Evolutionary conservation across 2,329 filamentous ascomycete species (phyloP).

Genomic region (Dactylellina haptotyla): DNA sequence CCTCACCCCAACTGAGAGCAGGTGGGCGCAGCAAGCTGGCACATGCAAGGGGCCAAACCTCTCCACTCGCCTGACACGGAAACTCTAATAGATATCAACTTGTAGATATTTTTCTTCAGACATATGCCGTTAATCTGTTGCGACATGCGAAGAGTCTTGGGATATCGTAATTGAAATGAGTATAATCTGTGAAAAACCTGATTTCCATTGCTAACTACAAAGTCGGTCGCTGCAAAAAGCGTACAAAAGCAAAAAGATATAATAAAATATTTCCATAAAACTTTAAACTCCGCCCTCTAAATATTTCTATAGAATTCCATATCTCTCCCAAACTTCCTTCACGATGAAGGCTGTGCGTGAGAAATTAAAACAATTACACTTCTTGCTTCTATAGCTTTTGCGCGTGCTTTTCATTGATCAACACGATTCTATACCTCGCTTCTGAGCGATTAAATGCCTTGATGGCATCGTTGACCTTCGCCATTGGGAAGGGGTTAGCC

Average conservation of each 20-base stretch:
- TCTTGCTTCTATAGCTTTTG: not conserved
- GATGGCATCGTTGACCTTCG: constrained; percentile 62
- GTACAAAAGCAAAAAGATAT: not conserved
- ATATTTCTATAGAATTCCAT: not conserved
- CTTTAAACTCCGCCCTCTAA: constrained; percentile 3
- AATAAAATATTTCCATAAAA: not conserved
- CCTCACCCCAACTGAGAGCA: constrained; percentile 23
- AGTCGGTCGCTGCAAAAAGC: not conserved
- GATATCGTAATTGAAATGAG: too few relatives aligned
- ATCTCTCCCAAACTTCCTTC: not conserved
- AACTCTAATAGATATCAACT: constrained; percentile 16
- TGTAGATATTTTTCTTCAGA: too few relatives aligned
- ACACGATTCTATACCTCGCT: constrained; percentile 65
- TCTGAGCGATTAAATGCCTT: constrained; percentile 55
- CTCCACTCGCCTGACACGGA: constrained; percentile 19
- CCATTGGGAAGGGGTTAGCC: constrained; percentile 72
- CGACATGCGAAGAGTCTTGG: too few relatives aligned
- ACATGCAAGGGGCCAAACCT: constrained; percentile 29
- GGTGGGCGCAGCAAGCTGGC: constrained; percentile 26
- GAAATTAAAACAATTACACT: not conserved
- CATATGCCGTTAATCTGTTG: too few relatives aligned
- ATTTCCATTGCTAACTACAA: constrained; percentile 10
- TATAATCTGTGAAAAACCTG: too few relatives aligned
- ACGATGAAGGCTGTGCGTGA: not conserved
- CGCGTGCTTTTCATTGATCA: constrained; percentile 62